Evolutionary conservation across 345 rosid species (phyloP).

Genomic region (Bruguiera sexangula): DNA sequence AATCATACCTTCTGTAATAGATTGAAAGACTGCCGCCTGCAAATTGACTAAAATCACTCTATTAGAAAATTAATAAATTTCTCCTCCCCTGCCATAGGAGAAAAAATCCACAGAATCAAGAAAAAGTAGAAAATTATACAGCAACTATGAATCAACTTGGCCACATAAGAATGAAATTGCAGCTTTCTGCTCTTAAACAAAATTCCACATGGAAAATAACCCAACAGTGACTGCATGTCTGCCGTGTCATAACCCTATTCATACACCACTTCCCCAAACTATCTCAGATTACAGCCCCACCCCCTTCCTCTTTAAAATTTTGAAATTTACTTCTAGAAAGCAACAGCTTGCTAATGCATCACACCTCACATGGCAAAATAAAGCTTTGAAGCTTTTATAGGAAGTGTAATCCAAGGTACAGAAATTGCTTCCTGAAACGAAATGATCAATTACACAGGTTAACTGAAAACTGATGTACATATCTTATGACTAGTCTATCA

Average conservation of each 20-base stretch:
- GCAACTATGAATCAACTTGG: not conserved
- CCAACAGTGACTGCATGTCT: not conserved
- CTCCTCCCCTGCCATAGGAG: too few species aligned
- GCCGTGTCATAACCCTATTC: too few species aligned
- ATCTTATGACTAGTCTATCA: too few species aligned
- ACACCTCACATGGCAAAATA: conserved; percentile 84
- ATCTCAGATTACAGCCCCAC: not conserved
- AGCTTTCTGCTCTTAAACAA: not conserved
- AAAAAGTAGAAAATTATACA: not conserved
- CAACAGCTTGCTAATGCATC: conserved; percentile 7
- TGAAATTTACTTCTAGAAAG: not conserved
- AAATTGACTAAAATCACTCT: not conserved
- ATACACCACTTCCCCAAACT: not conserved
- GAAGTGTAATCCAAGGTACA: conserved; percentile 71
- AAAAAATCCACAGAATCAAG: too few species aligned
- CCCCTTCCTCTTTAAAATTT: not conserved
- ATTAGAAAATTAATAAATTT: too few species aligned
- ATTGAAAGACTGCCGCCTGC: not conserved
- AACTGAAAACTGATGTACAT: too few species aligned
- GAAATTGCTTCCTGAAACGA: conserved; percentile 65
- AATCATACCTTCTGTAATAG: not conserved
- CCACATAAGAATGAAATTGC: not conserved
- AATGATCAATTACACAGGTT: not conserved
- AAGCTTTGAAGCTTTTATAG: conserved; percentile 65
- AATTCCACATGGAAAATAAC: not conserved